Base-by-base conservation (phyloP, 768 basidiomycete genomes). In the Gymnopilus junonius region DNA sequence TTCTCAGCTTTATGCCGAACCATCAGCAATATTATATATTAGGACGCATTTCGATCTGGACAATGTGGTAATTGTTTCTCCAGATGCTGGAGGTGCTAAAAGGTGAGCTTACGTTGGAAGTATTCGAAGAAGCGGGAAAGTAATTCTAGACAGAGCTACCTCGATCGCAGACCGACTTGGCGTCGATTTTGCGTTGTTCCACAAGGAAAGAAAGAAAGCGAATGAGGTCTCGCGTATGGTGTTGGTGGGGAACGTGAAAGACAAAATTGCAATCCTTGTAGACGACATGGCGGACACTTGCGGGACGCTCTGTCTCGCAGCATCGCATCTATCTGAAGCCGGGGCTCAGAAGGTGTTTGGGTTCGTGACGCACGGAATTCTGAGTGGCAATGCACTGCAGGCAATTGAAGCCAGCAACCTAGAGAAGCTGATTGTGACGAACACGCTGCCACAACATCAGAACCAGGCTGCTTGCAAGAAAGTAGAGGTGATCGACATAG, bases 281-380 rank as follows among this genome's bases (percentile, higher is more conserved):
- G 97, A 99, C 81, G 97, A 99, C 81, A 98, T 99, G 95, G 94
- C 95, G 31, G 94, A 97, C 76, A 97, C 95, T 43, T 97, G 94
- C 70, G 94, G 94, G 57, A 99, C 97, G 62, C 85, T 99, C 64
- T 90, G 92, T 68, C 84, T 98, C 58, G 97, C 97, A 1, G 94
- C 97, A 7, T 83, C 86, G 66, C 94, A 97, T 65, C 83, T 99
- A 59, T 80, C 89, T 32, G 94, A 97, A 68, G 94, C 93, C 7
- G 97, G 97, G 2, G 96, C 95, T 10, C 73, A 82, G 43, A 88
- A 88, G 76, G 90, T 96, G 67, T 91, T 90, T 74, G 97, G 92
- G 62, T 88, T 99, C 74, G 96, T 99, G 65, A 97, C 95, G 39
- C 97, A 99, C 74, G 97, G 97, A 37, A 95, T 99, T 55, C 81